Percentiles rank a stretch among this genome's conserved stretches.
These are phyloP conservation scores for Mucor saturninus DNA, from an alignment of 371 early-diverging fungal genomes.

Conservation along the genomic window DNA sequence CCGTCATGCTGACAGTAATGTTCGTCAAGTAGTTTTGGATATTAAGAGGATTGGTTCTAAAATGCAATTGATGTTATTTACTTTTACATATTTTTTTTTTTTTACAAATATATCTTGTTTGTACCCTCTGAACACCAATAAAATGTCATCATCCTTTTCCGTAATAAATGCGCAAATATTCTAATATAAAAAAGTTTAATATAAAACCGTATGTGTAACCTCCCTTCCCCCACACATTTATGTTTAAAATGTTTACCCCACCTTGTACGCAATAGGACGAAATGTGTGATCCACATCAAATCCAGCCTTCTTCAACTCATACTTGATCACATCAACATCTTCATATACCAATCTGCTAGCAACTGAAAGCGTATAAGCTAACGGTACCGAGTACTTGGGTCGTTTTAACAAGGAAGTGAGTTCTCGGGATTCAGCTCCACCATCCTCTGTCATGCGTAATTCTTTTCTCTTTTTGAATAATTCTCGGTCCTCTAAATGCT, in stretches of 20 bases:
- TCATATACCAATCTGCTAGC: conserved; percentile 63
- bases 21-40: conserved; percentile 67
- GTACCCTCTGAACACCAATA: conserved; percentile 63
- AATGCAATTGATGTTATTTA: not conserved
- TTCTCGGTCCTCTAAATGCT: conserved; percentile 29
- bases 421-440: conserved; percentile 19
- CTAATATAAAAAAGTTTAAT: conserved; percentile 28
- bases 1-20: conserved; percentile 50
- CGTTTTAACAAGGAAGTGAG: conserved; percentile 26
- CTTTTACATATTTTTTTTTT: conserved; percentile 5
- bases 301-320: conserved; percentile 58
- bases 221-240: not conserved
- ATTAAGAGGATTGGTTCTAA: conserved; percentile 64
- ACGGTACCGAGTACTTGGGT: conserved; percentile 52
- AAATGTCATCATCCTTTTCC: conserved; percentile 64
- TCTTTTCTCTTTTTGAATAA: conserved; percentile 28
- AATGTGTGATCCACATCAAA: conserved; percentile 61
- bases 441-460: conserved; percentile 22
- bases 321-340: conserved; percentile 59
- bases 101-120: not conserved
- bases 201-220: conserved; percentile 7
- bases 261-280: conserved; percentile 62
- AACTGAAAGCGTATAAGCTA: conserved; percentile 61
- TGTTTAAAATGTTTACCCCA: conserved; percentile 16
- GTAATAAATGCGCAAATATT: conserved; percentile 66